These are phyloP conservation scores for Phyllosticta citriasiana DNA, from an alignment of 2,329 filamentous ascomycete genomes.

Conservation along the genomic window DNA sequence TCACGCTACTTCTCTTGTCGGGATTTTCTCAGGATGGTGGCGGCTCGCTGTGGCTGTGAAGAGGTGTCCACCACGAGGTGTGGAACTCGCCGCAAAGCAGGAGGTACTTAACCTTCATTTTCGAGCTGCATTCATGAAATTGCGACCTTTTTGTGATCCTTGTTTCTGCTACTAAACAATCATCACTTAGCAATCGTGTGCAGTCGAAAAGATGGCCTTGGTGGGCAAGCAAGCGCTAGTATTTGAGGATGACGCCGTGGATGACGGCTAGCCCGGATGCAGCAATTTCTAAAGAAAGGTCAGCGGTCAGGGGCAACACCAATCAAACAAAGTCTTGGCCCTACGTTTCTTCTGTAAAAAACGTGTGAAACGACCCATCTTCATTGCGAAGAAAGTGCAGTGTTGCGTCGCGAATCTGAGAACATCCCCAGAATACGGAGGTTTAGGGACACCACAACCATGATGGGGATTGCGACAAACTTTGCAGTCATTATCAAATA, in stretches of 20 bases:
- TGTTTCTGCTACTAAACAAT: too few relatives aligned
- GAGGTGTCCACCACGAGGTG: not conserved
- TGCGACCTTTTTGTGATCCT: too few relatives aligned
- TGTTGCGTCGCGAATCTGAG: too few relatives aligned
- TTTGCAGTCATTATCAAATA: not conserved
- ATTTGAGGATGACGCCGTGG: not conserved
- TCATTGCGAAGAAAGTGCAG: too few relatives aligned
- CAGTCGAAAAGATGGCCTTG: not conserved
- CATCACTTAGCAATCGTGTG: too few relatives aligned
- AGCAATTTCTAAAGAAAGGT: not conserved
- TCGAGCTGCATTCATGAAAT: too few relatives aligned
- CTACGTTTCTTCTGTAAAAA: too few relatives aligned
- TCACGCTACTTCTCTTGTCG: too few relatives aligned
- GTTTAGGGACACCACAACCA: not conserved
- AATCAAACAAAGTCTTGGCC: too few relatives aligned
- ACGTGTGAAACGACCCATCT: too few relatives aligned
- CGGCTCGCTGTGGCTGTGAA: not conserved
- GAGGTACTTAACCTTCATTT: not conserved
- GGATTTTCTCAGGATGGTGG: not conserved
- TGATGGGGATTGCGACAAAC: not conserved
- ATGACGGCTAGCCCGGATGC: not conserved
- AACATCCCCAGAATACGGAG: too few relatives aligned
- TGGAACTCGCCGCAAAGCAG: not conserved
- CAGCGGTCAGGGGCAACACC: too few relatives aligned
- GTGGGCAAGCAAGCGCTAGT: not conserved